phyloP scores from a whole-genome alignment of 1,284 basidiomycete genomes.

The Golubevia pallescens region DNA sequence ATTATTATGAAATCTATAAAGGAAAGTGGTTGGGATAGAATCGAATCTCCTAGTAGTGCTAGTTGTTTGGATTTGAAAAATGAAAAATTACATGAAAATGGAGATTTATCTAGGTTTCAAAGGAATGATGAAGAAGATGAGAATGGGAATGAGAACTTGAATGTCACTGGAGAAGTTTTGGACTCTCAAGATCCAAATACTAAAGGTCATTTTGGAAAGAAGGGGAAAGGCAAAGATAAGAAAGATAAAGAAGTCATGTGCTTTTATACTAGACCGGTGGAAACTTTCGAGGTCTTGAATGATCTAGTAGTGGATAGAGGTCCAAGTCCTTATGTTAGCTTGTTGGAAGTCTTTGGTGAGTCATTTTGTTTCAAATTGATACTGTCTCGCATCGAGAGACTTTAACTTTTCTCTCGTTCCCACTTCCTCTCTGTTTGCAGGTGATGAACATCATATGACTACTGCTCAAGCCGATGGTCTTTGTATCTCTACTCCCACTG shows the following conservation, averaged over 20 bases:
- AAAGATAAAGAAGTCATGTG: slow-evolving; percentile 98
- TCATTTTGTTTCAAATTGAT: slow-evolving; percentile 29
- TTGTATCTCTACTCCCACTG: slow-evolving; percentile 93
- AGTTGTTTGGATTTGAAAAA: slow-evolving; percentile 14
- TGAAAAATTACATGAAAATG: too few species aligned
- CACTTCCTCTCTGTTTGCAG: slow-evolving; percentile 66
- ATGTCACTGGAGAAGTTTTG: slow-evolving; percentile 3
- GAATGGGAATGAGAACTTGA: not conserved
- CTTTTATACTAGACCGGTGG: slow-evolving; percentile 90
- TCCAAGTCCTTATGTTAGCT: slow-evolving; percentile 94
- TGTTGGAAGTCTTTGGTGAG: slow-evolving; percentile 93
- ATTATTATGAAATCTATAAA: slow-evolving; percentile 55
- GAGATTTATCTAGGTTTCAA: too few species aligned
- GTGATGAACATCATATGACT: slow-evolving; percentile 98
- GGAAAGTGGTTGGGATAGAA: slow-evolving; percentile 51
- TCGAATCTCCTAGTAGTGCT: slow-evolving; percentile 30
- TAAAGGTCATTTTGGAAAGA: not conserved
- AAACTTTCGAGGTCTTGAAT: slow-evolving; percentile 97
- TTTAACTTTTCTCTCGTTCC: slow-evolving; percentile 2
- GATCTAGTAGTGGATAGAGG: slow-evolving; percentile 98
- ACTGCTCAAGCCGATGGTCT: slow-evolving; percentile 98
- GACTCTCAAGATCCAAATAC: slow-evolving; percentile 3
- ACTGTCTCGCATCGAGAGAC: too few species aligned
- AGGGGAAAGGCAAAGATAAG: slow-evolving; percentile 23
- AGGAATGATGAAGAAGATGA: slow-evolving; percentile 4